Evolutionary conservation across 179 eudicot species (phyloP), one percentile per base, ranked within the genome.

Genomic region (Beta macrorhiza): DNA sequence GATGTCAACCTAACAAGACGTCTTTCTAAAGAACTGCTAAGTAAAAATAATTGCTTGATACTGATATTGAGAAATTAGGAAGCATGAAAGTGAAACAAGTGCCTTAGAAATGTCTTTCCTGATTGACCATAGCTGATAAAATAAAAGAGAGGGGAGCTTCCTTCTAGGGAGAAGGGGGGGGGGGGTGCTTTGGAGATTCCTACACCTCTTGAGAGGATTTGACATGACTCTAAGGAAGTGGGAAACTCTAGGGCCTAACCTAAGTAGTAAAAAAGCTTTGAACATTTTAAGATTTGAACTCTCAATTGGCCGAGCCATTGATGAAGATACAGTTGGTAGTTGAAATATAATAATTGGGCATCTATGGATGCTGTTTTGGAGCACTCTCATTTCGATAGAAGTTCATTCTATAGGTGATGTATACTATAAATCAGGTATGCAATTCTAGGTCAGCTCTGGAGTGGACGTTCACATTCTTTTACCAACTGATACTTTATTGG

Each of bases 371-470:
- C 56, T 45, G 74, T 29, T 45, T 44, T 17, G 73, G 55, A 71
- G 74, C 20, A 19, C 10, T 71, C 8, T 71, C 49, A 32, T 9
- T 19, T 19, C 8, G 9, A 45, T 9, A 69, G 20, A 45, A 19
- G 37, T 15, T 11, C 32, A 19, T 71, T 12, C 10, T 29, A 29
- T 5, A 5, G 13, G 29, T 49, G 75, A 4, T 9, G 32, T n/a
- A 45, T 13, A 17, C 2, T 47, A 14, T 44, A 3, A 17, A 70
- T 70, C 25, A 8, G n/a, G 51, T 44, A 6, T 42, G 55, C 74
- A 69, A 69, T 69, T 45, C 55, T 70, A 68, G 55, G 56, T 70
- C 74, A 67, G 72, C 20, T 67, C n/a, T 17, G 44, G 72, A 67
- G 13, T n/a, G 29, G 58, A 49, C 45, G 47, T 22, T 1, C 14